phyloP scores from a whole-genome alignment of 257 asterid genomes.

The Gentiana macrophylla region DNA sequence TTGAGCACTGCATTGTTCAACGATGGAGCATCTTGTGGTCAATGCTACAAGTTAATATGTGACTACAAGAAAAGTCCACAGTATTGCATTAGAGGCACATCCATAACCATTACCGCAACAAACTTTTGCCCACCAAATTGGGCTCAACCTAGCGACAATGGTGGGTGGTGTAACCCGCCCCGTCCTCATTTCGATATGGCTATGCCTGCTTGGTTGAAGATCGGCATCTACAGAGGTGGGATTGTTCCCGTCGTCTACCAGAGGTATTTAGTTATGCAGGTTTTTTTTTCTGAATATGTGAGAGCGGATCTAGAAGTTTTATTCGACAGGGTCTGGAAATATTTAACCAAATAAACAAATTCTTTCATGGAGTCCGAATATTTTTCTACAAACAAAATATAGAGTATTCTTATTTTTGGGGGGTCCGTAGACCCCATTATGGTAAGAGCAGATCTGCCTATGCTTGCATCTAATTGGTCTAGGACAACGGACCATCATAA shows the following conservation, averaged over 20 bases:
- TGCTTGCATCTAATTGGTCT: no score
- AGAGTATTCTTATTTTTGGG: no score
- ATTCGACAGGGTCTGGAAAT: no score
- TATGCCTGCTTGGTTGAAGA: slow-evolving; percentile 33
- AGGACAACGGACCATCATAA: no score
- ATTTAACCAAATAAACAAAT: no score
- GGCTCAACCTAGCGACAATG: slow-evolving; percentile 29
- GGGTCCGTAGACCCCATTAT: no score
- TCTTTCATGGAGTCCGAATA: no score
- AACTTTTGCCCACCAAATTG: slow-evolving; percentile 33
- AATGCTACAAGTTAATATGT: slow-evolving; percentile 31
- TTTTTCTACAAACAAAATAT: no score
- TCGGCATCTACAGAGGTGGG: slow-evolving; percentile 28
- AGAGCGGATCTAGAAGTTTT: no score
- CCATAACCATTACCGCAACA: slow-evolving; percentile 30
- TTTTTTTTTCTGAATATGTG: no score
- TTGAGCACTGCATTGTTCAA: slow-evolving; percentile 32
- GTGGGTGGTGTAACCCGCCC: slow-evolving; percentile 40
- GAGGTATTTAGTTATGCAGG: slow-evolving; percentile 11
- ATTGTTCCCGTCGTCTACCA: slow-evolving; percentile 31
- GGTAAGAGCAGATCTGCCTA: no score
- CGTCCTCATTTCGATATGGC: slow-evolving; percentile 41
- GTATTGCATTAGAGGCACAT: slow-evolving; percentile 26
- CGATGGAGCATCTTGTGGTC: slow-evolving; percentile 32
- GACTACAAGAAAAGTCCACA: slow-evolving; percentile 13